Base-by-base conservation (phyloP, 2,329 filamentous ascomycete genomes). In the Paecilomyces sp. region DNA sequence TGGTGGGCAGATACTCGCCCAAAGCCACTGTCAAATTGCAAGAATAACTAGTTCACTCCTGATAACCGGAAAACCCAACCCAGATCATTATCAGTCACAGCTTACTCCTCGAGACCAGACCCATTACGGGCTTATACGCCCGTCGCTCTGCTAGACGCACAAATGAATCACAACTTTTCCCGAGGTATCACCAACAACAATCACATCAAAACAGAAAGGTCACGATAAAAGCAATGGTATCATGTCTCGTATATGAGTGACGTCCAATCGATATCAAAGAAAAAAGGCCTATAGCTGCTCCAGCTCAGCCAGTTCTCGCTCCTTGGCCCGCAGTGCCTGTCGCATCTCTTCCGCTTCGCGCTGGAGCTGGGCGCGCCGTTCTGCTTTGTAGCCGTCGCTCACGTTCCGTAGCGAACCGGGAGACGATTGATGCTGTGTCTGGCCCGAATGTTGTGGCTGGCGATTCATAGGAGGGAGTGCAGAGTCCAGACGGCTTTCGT, bases 341-440 rank as follows among this genome's bases (percentile, higher is more conserved):
- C 89, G 83, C 86, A 94, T 94, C 57, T 81, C 80, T 68, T 92
- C 89, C 0, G 89, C 86, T 71, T 95, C 90, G 25, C 85, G 81
- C 70, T 88, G 83, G 55, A 95, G 76, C 55, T 86, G 83, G 8
- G 83, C 84, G 55, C 88, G 81, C 58, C 86, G 82, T 64, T 89
- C 87, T 3, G 82, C 80, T 65, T 83, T 87, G 7, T 78, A 69
- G 13, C 77, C 77, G 31, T 84, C 83, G n/a, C 72, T 75, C 9
- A 73, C 71, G 50, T 71, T 64, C 31, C 65, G 69, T 24, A 72
- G 61, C n/a, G 69, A 60, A 57, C 71, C 71, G 36, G 65, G 60
- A 22, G 66, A 63, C 22, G 62, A 61, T 13, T 63, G 62, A 7
- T 65, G 67, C 31, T 67, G 63, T 50, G 62, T 59, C 8, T 61